These are phyloP conservation scores for Peronospora belbahrii DNA, from an alignment of 352 stramenopile species.

Conservation along the genomic window DNA sequence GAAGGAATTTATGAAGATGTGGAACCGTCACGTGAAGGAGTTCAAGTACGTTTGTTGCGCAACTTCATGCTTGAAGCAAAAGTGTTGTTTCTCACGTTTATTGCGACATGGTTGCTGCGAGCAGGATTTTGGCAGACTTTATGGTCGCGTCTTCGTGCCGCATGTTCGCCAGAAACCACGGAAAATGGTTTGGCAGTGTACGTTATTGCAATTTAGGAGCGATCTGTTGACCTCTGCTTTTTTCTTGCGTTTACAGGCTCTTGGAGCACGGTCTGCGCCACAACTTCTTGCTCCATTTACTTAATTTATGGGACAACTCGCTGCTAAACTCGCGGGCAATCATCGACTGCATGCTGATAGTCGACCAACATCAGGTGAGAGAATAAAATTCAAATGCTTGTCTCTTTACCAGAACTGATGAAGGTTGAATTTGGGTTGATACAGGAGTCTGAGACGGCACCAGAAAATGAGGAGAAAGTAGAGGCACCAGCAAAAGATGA, in stretches of 20 bases:
- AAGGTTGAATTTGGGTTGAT: not conserved
- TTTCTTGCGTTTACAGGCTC: slow-evolving; percentile 31
- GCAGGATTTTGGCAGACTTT: slow-evolving; percentile 76
- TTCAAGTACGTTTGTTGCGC: slow-evolving; percentile 36
- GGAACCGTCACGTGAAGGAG: slow-evolving; percentile 81
- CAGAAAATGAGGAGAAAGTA: slow-evolving; percentile 8
- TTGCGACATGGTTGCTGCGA: not conserved
- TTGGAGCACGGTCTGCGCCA: slow-evolving; percentile 65
- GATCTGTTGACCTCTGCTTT: not conserved
- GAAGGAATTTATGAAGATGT: slow-evolving; percentile 89
- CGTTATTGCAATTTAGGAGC: not conserved
- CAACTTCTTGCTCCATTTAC: slow-evolving; percentile 85
- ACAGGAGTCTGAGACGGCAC: slow-evolving; percentile 6
- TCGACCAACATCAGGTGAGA: slow-evolving; percentile 53
- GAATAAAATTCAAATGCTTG: not conserved
- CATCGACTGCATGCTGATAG: slow-evolving; percentile 84
- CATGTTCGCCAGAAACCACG: slow-evolving; percentile 74
- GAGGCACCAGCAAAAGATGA: slow-evolving; percentile 5
- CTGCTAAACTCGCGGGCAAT: slow-evolving; percentile 78
- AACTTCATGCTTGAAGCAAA: not conserved
- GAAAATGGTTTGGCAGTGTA: slow-evolving; percentile 52
- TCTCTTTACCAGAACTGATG: not conserved
- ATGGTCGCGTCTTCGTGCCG: slow-evolving; percentile 83
- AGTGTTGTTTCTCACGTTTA: slow-evolving; percentile 5
- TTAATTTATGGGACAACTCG: slow-evolving; percentile 89